These are phyloP conservation scores for Lizonia empirigonia DNA, from an alignment of 2,329 filamentous ascomycete genomes.

Conservation along the genomic window DNA sequence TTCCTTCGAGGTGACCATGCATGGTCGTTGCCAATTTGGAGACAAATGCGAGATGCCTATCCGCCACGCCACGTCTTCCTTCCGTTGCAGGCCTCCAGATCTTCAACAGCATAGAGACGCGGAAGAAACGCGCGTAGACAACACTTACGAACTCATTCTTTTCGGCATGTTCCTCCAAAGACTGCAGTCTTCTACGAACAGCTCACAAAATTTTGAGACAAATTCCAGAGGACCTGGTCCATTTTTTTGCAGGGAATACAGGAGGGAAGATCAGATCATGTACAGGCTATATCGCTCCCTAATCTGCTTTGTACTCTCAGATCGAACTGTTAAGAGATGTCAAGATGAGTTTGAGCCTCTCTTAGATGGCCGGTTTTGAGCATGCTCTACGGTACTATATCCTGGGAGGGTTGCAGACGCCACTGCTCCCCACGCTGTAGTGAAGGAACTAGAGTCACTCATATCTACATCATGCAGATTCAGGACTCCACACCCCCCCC, in stretches of 20 bases:
- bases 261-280: background rate
- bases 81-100: background rate
- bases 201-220: background rate
- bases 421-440: too few relatives aligned
- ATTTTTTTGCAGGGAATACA: background rate
- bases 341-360: too few relatives aligned
- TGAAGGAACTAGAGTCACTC: too few relatives aligned
- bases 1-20: background rate
- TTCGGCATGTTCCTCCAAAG: background rate
- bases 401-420: too few relatives aligned
- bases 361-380: too few relatives aligned
- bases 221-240: background rate
- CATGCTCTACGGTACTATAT: too few relatives aligned
- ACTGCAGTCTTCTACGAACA: background rate
- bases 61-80: background rate
- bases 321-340: too few relatives aligned
- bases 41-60: background rate
- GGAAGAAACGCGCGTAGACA: background rate
- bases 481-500: too few relatives aligned
- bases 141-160: background rate
- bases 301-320: background rate
- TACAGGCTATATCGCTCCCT: background rate
- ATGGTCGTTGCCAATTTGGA: background rate
- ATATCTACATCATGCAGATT: too few relatives aligned
- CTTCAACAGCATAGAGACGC: background rate